Base-by-base conservation (phyloP, 257 asterid species). In the Fraxinus anomala region DNA sequence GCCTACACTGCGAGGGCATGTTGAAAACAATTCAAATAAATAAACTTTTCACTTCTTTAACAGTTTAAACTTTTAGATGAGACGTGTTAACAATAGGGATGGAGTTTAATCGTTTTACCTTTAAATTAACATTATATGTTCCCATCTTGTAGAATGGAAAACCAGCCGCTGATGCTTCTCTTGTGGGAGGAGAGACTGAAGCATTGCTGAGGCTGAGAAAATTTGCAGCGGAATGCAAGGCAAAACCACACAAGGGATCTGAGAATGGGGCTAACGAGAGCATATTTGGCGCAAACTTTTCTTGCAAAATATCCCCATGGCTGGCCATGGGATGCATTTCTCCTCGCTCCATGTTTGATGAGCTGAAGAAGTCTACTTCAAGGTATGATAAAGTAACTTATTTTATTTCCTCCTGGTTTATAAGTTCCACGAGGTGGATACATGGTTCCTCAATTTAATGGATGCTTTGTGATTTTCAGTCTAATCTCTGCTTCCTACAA, bases 271-370 rank as follows among this genome's bases (percentile, higher is more conserved):
- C 86, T 36, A 87, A 79, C 30, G 92, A 88, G 73, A 90, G 94
- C 89, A 90, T 93, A 73, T 96, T 90, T 66, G 98, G 98, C 84
- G 97, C 99, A 40, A 96, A 93, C 78, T 91, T 96, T 80, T 96
- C 97, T 1, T 92, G 99, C 89, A 94, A 92, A 81, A 92, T 96
- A 85, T 93, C 99, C 14, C 99, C 99, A 6, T 96, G 99, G 99
- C 94, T 96, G 30, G 94, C 98, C 75, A 87, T 91, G 94, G 99
- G 99, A 36, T 93, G 98, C 86, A 97, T 96, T 76, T 96, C 99
- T 81, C 98, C 99, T 26, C 98, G 99, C 12, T 89, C 92, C 82
- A 89, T 96, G 98, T 96, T 91, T 79, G 98, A 92, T 68, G 99
- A 94, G 85, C 86, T 96, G 70, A 92, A 92, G 82, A 96, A 92